Base-by-base conservation (phyloP, 352 stramenopile genomes). In the Phytophthora ohioensis region DNA sequence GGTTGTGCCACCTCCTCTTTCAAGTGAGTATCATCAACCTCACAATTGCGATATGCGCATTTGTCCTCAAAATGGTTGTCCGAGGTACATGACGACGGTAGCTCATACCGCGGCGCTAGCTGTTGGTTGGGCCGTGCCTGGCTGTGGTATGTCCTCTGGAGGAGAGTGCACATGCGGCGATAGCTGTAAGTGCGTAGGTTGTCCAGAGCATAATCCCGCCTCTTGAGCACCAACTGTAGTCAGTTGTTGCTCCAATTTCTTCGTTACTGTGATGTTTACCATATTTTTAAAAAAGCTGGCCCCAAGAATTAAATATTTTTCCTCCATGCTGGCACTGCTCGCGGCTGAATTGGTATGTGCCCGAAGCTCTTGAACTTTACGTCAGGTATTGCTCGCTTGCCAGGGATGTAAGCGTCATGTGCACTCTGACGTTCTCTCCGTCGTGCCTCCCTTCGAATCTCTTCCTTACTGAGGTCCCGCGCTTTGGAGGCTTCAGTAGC, bases 101-200 rank as follows among this genome's bases (percentile, higher is more conserved):
- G 88, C 88, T 5, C 88, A 96, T 56, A 91, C 87, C 3, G 88
- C 88, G 7, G 88, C 88, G 4, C 66, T 94, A 5, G 88, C 88
- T 34, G 73, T 94, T 35, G 88, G 88, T 3, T 96, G 88, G 88
- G 71, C 81, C 5, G 84, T 96, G 4, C 85, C 88, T 45, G 88
- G 88, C 0, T 96, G 88, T 49, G 88, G 81, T 3, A 96, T 96
- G 88, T 77, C 79, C 1, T 88, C 73, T 71, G 88, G 88, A 5
- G 82, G 84, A 46, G 87, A 95, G 55, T 95, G 88, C 58, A 94
- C 82, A 0, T 95, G 88, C 17, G 88, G 85, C 7, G 87, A 94
- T 64, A 77, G 72, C 36, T 96, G 88, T 61, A 91, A 91, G 51
- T 96, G 87, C 62, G 74, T 67, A 17, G 88, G 88, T 12, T 96